Evolutionary conservation across 2,329 filamentous ascomycete genomes (phyloP).

Genomic region (Trichoderma sp.): DNA sequence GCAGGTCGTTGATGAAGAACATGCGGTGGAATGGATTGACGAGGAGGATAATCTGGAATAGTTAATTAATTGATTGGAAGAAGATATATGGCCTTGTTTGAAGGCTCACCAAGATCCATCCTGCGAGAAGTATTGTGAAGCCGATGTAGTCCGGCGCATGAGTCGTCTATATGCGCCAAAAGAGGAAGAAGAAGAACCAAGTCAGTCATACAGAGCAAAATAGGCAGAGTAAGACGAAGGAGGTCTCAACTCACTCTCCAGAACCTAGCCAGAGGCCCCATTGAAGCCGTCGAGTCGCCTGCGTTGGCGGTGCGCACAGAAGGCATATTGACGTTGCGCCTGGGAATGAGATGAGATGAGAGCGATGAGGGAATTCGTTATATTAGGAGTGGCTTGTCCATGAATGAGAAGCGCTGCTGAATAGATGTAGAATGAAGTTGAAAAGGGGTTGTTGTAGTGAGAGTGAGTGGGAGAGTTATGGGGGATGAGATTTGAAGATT

Average conservation of each 20-base stretch:
- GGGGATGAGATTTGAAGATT: background rate
- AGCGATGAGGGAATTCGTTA: background rate
- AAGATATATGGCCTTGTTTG: background rate
- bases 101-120: slow-evolving; percentile 60
- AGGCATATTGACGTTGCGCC: slow-evolving; percentile 30
- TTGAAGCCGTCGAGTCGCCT: slow-evolving; percentile 24
- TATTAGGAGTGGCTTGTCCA: background rate
- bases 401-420: background rate
- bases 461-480: background rate
- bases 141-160: slow-evolving; percentile 89
- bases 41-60: slow-evolving; percentile 32
- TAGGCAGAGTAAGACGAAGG: background rate
- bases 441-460: background rate
- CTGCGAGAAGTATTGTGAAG: slow-evolving; percentile 65
- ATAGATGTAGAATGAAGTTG: background rate
- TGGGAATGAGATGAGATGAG: background rate
- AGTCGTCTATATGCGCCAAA: slow-evolving; percentile 55
- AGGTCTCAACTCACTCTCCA: slow-evolving; percentile 43
- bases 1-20: slow-evolving; percentile 83
- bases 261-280: slow-evolving; percentile 39
- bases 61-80: too few relatives aligned
- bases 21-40: slow-evolving; percentile 89
- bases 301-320: slow-evolving; percentile 24
- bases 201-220: background rate
- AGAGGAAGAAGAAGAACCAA: background rate